phyloP scores from a whole-genome alignment of 106 monocot species.

The Acanthochlamys bracteata region DNA sequence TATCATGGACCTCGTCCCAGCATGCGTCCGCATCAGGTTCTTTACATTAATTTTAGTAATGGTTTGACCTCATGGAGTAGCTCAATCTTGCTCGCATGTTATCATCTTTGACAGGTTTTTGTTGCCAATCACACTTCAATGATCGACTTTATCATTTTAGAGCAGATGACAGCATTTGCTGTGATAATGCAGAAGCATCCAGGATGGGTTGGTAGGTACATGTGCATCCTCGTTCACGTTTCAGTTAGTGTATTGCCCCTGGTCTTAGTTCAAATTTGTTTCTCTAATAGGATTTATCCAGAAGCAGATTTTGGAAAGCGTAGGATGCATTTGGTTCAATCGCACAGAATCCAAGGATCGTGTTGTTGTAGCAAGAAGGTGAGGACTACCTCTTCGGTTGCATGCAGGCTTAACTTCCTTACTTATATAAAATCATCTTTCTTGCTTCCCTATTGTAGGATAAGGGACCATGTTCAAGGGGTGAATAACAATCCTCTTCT shows the following conservation, averaged over 20 bases:
- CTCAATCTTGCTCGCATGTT: neutral
- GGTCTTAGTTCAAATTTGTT: neutral
- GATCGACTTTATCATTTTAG: slow-evolving; percentile 97
- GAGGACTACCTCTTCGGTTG: slow-evolving; percentile 12
- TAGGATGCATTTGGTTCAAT: slow-evolving; percentile 98
- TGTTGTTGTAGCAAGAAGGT: slow-evolving; percentile 86
- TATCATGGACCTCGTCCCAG: slow-evolving; percentile 97
- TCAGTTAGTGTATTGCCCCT: too few relatives aligned
- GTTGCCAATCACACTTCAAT: slow-evolving; percentile 98
- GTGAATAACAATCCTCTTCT: slow-evolving; percentile 84
- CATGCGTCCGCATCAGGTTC: slow-evolving; percentile 87
- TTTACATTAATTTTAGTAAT: neutral
- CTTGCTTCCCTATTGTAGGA: slow-evolving; percentile 34
- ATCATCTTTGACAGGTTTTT: slow-evolving; percentile 57
- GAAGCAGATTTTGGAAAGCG: slow-evolving; percentile 79
- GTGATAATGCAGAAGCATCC: slow-evolving; percentile 99
- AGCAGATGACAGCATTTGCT: slow-evolving; percentile 98
- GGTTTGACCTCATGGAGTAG: too few relatives aligned
- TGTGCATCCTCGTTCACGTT: too few relatives aligned
- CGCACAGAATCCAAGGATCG: slow-evolving; percentile 89
- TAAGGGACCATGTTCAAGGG: slow-evolving; percentile 70
- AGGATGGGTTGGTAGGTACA: slow-evolving; percentile 97
- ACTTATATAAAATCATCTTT: too few relatives aligned
- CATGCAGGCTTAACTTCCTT: too few relatives aligned
- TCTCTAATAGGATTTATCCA: slow-evolving; percentile 73